A percentile compares a stretch with the other conserved stretches of the same genome.
Evolutionary conservation across 441 rosid genomes (phyloP).

Genomic region (Adansonia grandidieri): DNA sequence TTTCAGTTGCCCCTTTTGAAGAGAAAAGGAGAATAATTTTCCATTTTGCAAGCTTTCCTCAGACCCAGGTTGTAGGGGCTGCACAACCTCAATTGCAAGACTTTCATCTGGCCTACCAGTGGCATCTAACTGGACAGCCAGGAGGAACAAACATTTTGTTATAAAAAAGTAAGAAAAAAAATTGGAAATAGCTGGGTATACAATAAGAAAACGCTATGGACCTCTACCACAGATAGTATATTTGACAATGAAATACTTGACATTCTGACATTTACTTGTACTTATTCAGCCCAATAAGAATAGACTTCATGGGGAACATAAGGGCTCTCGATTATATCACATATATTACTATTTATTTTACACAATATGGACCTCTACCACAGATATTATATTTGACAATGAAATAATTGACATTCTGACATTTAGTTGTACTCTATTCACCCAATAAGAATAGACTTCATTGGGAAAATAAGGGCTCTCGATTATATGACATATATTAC

Average conservation of each 20-base stretch:
- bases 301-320: no score
- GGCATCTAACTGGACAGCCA: constrained; percentile 81
- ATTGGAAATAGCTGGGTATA: constrained; percentile 20
- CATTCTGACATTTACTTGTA: no score
- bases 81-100: constrained; percentile 76
- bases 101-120: constrained; percentile 94
- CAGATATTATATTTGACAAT: constrained; percentile 15
- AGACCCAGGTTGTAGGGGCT: constrained; percentile 59
- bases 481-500: neutral
- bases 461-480: constrained; percentile 21
- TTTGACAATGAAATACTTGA: constrained; percentile 16
- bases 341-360: neutral
- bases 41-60: constrained; percentile 72
- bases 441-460: no score
- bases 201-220: constrained; percentile 14
- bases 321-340: constrained; percentile 11
- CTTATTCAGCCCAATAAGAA: no score
- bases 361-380: constrained; percentile 18
- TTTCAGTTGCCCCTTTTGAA: constrained; percentile 95
- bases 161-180: constrained; percentile 14
- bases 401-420: neutral
- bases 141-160: constrained; percentile 9
- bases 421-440: no score
- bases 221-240: constrained; percentile 9
- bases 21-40: constrained; percentile 72